Conservation (phyloP, 1,284 basidiomycete species). For the Psilocybe mexicana region DNA sequence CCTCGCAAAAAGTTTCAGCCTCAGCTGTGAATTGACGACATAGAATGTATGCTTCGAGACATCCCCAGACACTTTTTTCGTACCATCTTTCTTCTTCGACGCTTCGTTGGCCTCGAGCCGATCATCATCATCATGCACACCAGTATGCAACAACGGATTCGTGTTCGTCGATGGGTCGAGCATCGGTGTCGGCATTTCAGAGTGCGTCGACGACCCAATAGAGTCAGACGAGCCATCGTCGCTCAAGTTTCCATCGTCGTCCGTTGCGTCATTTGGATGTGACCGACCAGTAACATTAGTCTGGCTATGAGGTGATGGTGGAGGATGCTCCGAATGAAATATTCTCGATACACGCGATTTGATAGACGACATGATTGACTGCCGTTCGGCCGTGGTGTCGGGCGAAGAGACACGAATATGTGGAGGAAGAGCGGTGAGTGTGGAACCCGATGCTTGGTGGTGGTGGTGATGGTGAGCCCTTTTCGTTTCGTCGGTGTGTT, state of each 20-base stretch:
- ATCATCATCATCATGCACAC: slow-evolving; percentile 25
- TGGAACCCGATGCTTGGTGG: background rate
- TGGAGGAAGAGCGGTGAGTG: background rate
- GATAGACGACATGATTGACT: slow-evolving; percentile 52
- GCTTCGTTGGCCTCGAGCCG: slow-evolving; percentile 44
- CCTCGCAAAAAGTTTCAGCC: slow-evolving; percentile 85
- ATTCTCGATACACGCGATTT: slow-evolving; percentile 48
- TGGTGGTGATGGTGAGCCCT: slow-evolving; percentile 2
- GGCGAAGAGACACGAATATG: slow-evolving; percentile 14
- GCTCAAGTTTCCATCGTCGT: slow-evolving; percentile 20
- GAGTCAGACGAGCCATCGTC: slow-evolving; percentile 26
- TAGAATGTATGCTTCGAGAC: slow-evolving; percentile 94
- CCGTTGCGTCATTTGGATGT: slow-evolving; percentile 18
- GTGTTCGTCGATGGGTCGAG: slow-evolving; percentile 76
- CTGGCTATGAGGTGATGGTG: background rate
- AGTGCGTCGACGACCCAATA: slow-evolving; percentile 37
- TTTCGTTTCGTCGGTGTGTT: slow-evolving; percentile 11
- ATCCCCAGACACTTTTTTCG: slow-evolving; percentile 38
- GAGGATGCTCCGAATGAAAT: slow-evolving; percentile 35
- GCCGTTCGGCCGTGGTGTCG: slow-evolving; percentile 29
- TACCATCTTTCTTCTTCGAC: slow-evolving; percentile 32
- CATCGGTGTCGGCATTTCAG: slow-evolving; percentile 49
- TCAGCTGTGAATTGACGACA: slow-evolving; percentile 88
- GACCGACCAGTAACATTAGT: background rate
- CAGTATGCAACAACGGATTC: slow-evolving; percentile 40